These are phyloP conservation scores for Spencermartinsiella ligniputridi DNA, from an alignment of 1,139 yeast genomes.

Conservation along the genomic window DNA sequence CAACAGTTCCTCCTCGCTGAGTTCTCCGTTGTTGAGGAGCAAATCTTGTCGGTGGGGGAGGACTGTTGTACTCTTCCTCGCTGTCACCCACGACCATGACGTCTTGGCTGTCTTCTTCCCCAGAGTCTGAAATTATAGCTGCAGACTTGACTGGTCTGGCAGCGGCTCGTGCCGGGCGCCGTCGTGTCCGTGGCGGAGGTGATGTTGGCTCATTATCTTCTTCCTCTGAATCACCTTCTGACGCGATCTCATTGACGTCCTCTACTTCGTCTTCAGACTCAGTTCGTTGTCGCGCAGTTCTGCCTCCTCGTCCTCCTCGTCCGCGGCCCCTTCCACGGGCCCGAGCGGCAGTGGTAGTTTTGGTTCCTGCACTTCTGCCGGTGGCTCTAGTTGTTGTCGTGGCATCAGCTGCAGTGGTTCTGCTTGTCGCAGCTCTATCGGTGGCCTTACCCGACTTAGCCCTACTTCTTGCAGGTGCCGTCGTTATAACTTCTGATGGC, in stretches of 20 bases:
- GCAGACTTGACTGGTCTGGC: slow-evolving; percentile 3
- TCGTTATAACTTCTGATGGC: too few relatives aligned
- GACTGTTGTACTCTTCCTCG: neutral
- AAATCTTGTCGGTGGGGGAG: slow-evolving; percentile 1
- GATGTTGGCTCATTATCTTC: neutral
- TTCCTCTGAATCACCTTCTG: slow-evolving; percentile 1
- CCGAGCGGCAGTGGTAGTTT: neutral
- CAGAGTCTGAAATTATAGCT: slow-evolving; percentile 6
- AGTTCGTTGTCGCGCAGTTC: neutral
- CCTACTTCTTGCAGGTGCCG: too few relatives aligned
- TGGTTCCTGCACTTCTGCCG: neutral
- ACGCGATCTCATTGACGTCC: neutral
- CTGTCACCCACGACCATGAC: neutral
- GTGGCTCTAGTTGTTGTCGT: slow-evolving; percentile 3
- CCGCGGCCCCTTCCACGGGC: neutral
- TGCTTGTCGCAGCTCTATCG: too few relatives aligned
- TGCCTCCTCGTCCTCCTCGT: neutral
- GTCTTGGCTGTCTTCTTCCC: neutral
- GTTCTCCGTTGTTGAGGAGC: neutral
- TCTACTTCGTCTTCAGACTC: neutral
- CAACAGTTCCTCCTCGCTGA: slow-evolving; percentile 1
- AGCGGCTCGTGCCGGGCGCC: neutral
- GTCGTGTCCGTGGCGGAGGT: neutral
- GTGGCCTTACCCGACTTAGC: too few relatives aligned
- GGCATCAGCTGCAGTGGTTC: slow-evolving; percentile 4